phyloP scores from a whole-genome alignment of 73 alveolate genomes.

The Diophrys sp. region DNA sequence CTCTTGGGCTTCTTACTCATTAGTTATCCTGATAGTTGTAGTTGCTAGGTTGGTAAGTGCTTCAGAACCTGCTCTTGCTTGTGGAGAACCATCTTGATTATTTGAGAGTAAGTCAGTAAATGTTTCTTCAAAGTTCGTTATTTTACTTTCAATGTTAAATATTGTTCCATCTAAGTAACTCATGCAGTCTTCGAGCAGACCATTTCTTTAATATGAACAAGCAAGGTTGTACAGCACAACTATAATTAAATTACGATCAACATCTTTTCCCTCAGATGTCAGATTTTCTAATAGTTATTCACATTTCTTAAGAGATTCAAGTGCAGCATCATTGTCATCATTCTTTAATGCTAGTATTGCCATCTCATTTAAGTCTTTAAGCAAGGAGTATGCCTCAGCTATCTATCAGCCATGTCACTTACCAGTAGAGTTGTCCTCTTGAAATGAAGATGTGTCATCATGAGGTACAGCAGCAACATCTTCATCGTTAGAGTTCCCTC shows the following conservation, averaged over 20 bases:
- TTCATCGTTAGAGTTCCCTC: too few relatives aligned
- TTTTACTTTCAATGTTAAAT: slow-evolving; percentile 54
- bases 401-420: too few relatives aligned
- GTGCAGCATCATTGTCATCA: slow-evolving; percentile 49
- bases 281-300: slow-evolving; percentile 61
- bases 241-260: slow-evolving; percentile 64
- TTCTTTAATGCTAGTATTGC: slow-evolving; percentile 50
- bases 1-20: slow-evolving; percentile 1
- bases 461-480: too few relatives aligned
- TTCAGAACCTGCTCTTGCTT: background rate
- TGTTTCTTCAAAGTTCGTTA: slow-evolving; percentile 51
- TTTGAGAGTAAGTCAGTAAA: background rate
- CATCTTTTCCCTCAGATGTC: slow-evolving; percentile 65
- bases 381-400: too few relatives aligned
- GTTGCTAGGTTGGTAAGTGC: background rate
- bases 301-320: slow-evolving; percentile 45
- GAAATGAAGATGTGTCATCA: too few relatives aligned
- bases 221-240: slow-evolving; percentile 63
- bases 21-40: background rate
- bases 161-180: slow-evolving; percentile 64
- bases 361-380: slow-evolving; percentile 50
- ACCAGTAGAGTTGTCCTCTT: too few relatives aligned
- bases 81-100: background rate
- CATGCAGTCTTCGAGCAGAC: slow-evolving; percentile 54
- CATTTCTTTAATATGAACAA: slow-evolving; percentile 50